Base-by-base conservation (phyloP, 2,329 filamentous ascomycete species). In the Fusarium sp. region DNA sequence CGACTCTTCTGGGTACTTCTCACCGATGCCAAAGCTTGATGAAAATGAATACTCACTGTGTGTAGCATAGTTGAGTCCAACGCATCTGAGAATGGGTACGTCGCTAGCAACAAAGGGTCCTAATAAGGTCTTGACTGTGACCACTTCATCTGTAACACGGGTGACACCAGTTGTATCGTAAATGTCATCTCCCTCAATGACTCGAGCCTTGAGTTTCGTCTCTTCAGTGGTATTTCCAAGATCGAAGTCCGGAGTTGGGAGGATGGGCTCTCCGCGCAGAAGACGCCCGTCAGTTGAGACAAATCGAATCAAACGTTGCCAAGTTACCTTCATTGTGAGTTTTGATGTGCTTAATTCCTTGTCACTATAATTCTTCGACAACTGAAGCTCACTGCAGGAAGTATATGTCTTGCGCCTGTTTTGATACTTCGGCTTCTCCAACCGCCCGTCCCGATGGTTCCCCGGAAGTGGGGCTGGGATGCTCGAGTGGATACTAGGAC, bases 11-110 rank as follows among this genome's bases (percentile, higher is more conserved):
- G 11, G 18, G 11, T 4, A 28, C 3, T 12, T 46, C 18, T 28
- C 18, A 19, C 4, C 0, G 13, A 8, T 49, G 4, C 2, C 3
- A 16, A n/a, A 3, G 23, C 18, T 15, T 46, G 18, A 28, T 46
- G 7, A 13, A 44, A 19, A 46, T 15, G 53, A 5, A 5, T 5
- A 23, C 80, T 65, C 65, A 85, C 83, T 88, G 73, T 91, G 89
- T 60, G 87, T 89, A 43, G 85, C 84, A 73, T 90, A 91, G 74
- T 91, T 91, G 33, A 91, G 76, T 0, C 89, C 89, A 18, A 90
- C 85, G 71, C 89, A 91, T 25, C 88, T 80, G 7, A 91, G 75
- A 47, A 90, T 88, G 0, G 88, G 86, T 1, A 90, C 86, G 57
- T 90, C 87, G 5, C 80, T 78, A 15, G 78, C 79, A 0, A 84